Base-by-base conservation (phyloP, 768 basidiomycete species). In the Rhodosporidiobolus sp. region DNA sequence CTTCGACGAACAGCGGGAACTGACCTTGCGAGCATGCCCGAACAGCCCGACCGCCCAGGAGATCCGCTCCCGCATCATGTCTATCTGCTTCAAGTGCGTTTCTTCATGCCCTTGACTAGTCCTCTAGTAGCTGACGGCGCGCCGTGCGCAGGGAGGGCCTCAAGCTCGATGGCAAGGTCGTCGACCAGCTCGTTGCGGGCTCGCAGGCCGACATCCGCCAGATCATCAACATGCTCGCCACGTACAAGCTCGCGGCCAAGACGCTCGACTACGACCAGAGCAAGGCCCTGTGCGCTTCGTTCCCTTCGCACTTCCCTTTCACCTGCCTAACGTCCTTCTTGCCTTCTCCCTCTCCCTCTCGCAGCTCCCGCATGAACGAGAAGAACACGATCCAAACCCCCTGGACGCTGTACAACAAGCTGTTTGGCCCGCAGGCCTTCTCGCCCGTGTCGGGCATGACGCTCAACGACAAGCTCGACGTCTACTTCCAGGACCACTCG, bases 161-260 rank as follows among this genome's bases (percentile, higher is more conserved):
- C 87, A 90, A 91, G 80, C 83, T 97, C n/a, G 90, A 91, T 0
- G 87, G 88, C 0, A 91, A 91, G 69, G 95, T 94, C 53, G 81
- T 98, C 46, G 96, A 99, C 78, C 91, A 96, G 80, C 89, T 99
- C 45, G 87, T 98, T 67, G 81, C 83, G 3, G 91, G 95, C 9
- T 86, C 93, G 4, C 91, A 96, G 77, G 95, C 94, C 3, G 96
- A 99, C 81, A 95, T 99, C 69, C 90, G 96, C 6, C 95, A 95
- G 80, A 92, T 98, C 28, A 82, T 99, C 70, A 98, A 97, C 80
- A 97, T 99, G 93, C 84, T 99, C 20, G 95, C 96, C 9, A 98
- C 95, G 0, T 98, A 93, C 91, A 93, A 89, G 78, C 81, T 97
- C n/a, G 90, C 89, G 16, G 89, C 84, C 72, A 79, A 80, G 52